These are phyloP conservation scores for Penicillium sp. DNA, from an alignment of 2,329 filamentous ascomycete species.

Conservation along the genomic window DNA sequence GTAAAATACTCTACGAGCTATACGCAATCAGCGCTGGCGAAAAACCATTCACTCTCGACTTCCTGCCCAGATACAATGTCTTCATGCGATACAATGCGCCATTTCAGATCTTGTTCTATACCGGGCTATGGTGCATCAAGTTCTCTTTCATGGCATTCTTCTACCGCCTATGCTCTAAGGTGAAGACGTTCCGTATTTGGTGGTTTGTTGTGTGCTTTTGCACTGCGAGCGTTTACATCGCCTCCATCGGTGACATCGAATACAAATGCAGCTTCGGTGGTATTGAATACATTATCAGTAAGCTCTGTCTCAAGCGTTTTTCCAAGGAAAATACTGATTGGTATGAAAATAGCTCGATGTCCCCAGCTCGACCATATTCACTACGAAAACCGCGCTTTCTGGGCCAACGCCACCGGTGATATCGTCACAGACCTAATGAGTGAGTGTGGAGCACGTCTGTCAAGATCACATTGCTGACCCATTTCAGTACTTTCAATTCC, in stretches of 20 bases:
- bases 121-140: conserved; percentile 19
- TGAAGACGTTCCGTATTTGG: conserved; percentile 17
- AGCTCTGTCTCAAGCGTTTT: not conserved
- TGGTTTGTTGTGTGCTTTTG: conserved; percentile 17
- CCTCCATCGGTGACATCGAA: conserved; percentile 17
- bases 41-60: conserved; percentile 2
- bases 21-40: conserved; percentile 10
- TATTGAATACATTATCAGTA: conserved; percentile 15
- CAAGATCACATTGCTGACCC: not conserved
- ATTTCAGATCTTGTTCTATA: conserved; percentile 19
- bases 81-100: conserved; percentile 17
- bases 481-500: conserved; percentile 19
- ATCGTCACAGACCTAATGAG: conserved; percentile 21
- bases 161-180: conserved; percentile 15
- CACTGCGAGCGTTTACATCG: conserved; percentile 13
- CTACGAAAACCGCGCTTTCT: conserved; percentile 20
- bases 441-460: not conserved
- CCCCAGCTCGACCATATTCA: conserved; percentile 12
- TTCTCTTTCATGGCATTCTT: conserved; percentile 22
- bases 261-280: conserved; percentile 17
- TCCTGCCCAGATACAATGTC: conserved; percentile 6
- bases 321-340: not conserved
- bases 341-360: conserved; percentile 11
- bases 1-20: conserved; percentile 11
- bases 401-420: conserved; percentile 16